phyloP scores from a whole-genome alignment of 2,329 filamentous ascomycete species.

The Penicillium sp. region DNA sequence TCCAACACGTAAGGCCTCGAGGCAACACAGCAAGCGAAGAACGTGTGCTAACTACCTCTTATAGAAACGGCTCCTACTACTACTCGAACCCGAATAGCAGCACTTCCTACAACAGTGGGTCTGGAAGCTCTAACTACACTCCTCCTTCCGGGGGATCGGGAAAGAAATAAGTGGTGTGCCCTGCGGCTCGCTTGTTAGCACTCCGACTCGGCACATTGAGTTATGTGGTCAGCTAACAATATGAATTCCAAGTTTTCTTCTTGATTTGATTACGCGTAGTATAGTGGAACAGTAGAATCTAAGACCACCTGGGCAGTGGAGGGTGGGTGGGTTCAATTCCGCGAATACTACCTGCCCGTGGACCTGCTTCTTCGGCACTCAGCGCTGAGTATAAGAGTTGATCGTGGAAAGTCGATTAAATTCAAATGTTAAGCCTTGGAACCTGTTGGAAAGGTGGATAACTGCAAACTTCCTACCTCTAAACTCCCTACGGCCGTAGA shows the following conservation, averaged over 20 bases:
- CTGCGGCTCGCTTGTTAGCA: neutral
- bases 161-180: constrained; percentile 9
- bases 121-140: constrained; percentile 62
- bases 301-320: too few relatives aligned
- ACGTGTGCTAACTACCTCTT: neutral
- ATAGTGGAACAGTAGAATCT: too few relatives aligned
- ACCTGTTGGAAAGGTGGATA: too few relatives aligned
- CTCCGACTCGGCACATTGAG: neutral
- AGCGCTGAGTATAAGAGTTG: too few relatives aligned
- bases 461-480: too few relatives aligned
- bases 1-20: constrained; percentile 58
- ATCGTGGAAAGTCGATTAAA: too few relatives aligned
- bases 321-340: too few relatives aligned
- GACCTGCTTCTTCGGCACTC: too few relatives aligned
- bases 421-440: too few relatives aligned
- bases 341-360: too few relatives aligned
- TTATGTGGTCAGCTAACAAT: neutral
- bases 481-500: too few relatives aligned
- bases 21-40: neutral
- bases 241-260: neutral
- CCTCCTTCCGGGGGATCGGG: constrained; percentile 38
- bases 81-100: constrained; percentile 70
- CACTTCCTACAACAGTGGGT: constrained; percentile 67
- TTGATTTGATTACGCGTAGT: too few relatives aligned
- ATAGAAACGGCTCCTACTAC: constrained; percentile 68